Evolutionary conservation across 2,329 filamentous ascomycete genomes (phyloP), one percentile per base, ranked within the genome.

Genomic region (Penicillium italicum): DNA sequence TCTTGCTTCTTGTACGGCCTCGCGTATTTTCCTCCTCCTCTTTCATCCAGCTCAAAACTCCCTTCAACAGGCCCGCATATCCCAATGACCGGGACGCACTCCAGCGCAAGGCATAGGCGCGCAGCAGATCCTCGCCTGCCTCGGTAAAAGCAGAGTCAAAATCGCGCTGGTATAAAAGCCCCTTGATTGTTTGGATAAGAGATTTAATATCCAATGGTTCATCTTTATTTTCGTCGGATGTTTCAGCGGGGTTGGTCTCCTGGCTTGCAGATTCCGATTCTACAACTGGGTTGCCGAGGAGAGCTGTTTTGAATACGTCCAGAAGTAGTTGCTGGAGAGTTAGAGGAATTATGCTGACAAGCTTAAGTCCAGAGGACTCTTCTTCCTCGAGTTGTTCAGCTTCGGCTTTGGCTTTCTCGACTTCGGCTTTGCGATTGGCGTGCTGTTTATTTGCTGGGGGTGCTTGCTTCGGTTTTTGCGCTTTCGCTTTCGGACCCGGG

Each of bases 51-150:
- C 31, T 63, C 63, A 62, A 76, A 52, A 66, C 74, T 59, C 58
- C 68, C 58, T 66, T 70, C 24, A 87, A 79, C 16, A 86, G 69
- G n/a, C 81, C 77, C n/a, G 85, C 79, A 74, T 97, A 97, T 60
- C 87, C 90, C 50, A 97, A 76, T 0, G 91, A 89, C 50, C 94
- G 81, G 50, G 89, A 88, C 1, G 93, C 90, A 73, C 91, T 96
- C 92, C 93, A 99, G 65, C 94, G 79, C 51, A 90, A 84, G 9
- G 91, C 90, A 77, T 99, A 99, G 10, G 88, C 89, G 58, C 88
- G 84, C 18, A 97, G 80, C 64, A 87, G 83, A 42, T 88, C 84
- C 53, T 84, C 80, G 43, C 80, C 80, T 0, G 85, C 85, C 38
- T 74, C 74, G 2, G 73, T 66, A 75, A 97, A 99, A 0, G 93